A percentile compares a stretch with the other conserved stretches of the same genome.
Conservation (phyloP, 202 grass and related monocot genomes). For the Carex arenaria region DNA sequence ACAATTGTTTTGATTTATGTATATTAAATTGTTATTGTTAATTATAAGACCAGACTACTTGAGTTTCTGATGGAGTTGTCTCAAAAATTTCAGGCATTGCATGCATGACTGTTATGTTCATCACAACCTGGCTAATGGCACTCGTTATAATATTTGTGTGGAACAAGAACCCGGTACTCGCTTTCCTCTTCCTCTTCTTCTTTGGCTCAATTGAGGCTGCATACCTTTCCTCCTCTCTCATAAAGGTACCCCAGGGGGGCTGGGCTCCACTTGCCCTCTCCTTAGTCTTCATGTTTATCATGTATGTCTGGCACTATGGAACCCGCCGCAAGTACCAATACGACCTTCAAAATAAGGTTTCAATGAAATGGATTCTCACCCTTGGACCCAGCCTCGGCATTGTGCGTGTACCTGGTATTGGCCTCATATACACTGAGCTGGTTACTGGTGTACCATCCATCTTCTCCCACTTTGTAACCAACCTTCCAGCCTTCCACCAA, state of each 20-base stretch:
- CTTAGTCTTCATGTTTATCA: constrained; percentile 83
- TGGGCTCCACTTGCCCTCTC: constrained; percentile 82
- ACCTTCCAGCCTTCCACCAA: constrained; percentile 96
- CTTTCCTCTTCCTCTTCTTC: constrained; percentile 65
- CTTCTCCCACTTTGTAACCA: constrained; percentile 93
- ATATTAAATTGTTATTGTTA: neutral
- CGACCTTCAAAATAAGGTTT: constrained; percentile 96
- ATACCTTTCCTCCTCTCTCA: constrained; percentile 85
- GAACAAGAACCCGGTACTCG: constrained; percentile 57
- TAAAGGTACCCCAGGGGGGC: constrained; percentile 92
- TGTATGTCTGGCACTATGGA: constrained; percentile 96
- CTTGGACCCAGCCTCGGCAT: constrained; percentile 91
- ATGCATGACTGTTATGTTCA: constrained; percentile 89
- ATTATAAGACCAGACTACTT: neutral
- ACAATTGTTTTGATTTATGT: neutral
- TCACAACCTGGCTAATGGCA: constrained; percentile 87
- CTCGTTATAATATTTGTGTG: constrained; percentile 88
- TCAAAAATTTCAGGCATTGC: constrained; percentile 79
- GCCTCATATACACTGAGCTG: constrained; percentile 89
- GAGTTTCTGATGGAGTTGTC: neutral
- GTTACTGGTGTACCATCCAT: constrained; percentile 92
- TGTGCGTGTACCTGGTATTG: constrained; percentile 92
- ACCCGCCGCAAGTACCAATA: constrained; percentile 68
- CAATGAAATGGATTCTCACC: constrained; percentile 87
- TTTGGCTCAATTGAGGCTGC: constrained; percentile 77